Conservation (phyloP, 306 rosid species). For the Comarum palustre region DNA sequence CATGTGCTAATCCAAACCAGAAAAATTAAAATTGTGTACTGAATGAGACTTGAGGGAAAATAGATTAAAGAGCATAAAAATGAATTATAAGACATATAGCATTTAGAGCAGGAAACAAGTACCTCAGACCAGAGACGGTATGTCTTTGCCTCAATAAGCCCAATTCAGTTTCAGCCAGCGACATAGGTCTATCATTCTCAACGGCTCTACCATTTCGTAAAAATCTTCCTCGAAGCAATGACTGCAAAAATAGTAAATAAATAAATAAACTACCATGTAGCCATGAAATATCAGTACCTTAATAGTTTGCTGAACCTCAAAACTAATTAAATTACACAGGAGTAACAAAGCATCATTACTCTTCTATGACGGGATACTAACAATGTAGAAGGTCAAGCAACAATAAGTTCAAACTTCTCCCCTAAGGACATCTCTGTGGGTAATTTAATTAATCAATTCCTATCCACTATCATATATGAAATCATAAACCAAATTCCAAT, state of each 20-base stretch:
- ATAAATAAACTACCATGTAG: slow-evolving; percentile 3
- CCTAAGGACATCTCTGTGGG: neutral
- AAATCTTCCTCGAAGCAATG: slow-evolving; percentile 92
- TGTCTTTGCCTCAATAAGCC: slow-evolving; percentile 84
- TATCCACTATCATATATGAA: neutral
- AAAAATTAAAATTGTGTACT: too few species aligned
- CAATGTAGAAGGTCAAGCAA: neutral
- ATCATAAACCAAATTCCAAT: neutral
- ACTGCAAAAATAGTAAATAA: slow-evolving; percentile 39
- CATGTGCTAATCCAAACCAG: neutral
- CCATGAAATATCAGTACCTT: neutral
- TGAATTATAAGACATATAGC: neutral
- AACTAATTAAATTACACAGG: neutral
- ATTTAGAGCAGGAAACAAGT: slow-evolving; percentile 21
- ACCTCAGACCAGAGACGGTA: slow-evolving; percentile 95
- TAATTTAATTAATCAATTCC: neutral
- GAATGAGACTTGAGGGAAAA: neutral
- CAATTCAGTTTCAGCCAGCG: slow-evolving; percentile 83
- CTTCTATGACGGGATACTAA: neutral
- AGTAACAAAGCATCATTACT: neutral
- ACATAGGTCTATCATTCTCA: slow-evolving; percentile 58
- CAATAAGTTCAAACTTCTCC: neutral
- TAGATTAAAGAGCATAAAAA: neutral
- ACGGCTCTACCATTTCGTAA: slow-evolving; percentile 71
- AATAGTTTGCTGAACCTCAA: neutral